Evolutionary conservation across 768 basidiomycete species (phyloP), one percentile per base, ranked within the genome.

Genomic region (Suillus plorans): DNA sequence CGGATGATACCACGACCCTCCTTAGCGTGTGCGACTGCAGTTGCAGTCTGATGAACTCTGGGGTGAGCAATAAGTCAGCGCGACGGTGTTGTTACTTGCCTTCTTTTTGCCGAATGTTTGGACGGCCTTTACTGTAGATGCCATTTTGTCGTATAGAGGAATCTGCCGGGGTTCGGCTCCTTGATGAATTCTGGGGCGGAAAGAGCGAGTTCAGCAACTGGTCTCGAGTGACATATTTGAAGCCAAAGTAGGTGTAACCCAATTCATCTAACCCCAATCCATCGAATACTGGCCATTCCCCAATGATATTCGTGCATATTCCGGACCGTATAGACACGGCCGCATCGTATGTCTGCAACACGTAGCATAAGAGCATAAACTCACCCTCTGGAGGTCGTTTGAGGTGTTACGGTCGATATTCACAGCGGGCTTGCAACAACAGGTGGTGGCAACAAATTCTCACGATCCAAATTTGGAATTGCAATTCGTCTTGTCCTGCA

Each of bases 91-190:
- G 2, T 25, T 13, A 69, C 87, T 68, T 77, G 86, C 94, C 92
- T 98, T 98, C 90, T 99, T 99, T 94, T 99, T 99, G 81, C 97
- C 97, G 82, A 99, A 99, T 68, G 94, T 97, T 79, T 98, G 97
- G 71, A 99, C 97, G 83, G 96, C 94, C 83, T 94, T 93, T 69
- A 80, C 79, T 72, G 83, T 75, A 75, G 90, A 85, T 91, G 92
- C 93, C 80, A 81, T 86, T 74, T 70, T 64, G 66, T 60, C 66
- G 55, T 67, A 60, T 66, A 69, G 70, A 63, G 67, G 72, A 74
- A 69, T 70, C 70, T 63, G 65, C 56, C 60, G 18, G 63, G 28
- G 61, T 63, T 59, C 56, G 63, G 67, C 63, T 62, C 64, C 45
- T 62, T 39, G 56, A 61, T 55, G 52, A 16, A 14, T 57, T 71